These are phyloP conservation scores for Pleurotus ostreatus DNA, from an alignment of 768 basidiomycete genomes.

Conservation along the genomic window DNA sequence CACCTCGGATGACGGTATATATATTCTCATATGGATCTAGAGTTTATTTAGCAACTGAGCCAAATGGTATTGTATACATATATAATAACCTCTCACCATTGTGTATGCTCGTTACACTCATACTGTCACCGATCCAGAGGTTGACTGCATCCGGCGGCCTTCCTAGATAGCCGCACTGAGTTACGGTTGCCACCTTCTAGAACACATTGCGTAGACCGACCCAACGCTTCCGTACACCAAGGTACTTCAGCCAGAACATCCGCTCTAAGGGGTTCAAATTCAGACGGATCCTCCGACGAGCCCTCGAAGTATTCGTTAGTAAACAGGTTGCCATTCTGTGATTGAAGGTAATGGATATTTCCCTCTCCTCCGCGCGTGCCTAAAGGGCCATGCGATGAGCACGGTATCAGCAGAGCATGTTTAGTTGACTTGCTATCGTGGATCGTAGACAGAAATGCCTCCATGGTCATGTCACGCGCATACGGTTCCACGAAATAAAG, in stretches of 20 bases:
- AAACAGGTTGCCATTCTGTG: slow-evolving; percentile 88
- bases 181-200: not conserved
- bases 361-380: not conserved
- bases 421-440: too few relatives aligned
- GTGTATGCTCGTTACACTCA: slow-evolving; percentile 82
- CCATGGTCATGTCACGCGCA: slow-evolving; percentile 65
- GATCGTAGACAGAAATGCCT: slow-evolving; percentile 38
- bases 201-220: slow-evolving; percentile 33
- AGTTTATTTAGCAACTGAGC: not conserved
- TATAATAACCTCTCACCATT: slow-evolving; percentile 48
- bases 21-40: slow-evolving; percentile 92
- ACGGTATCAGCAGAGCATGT: too few relatives aligned
- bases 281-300: slow-evolving; percentile 36
- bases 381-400: too few relatives aligned
- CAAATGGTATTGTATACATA: not conserved
- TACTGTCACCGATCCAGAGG: slow-evolving; percentile 82
- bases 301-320: slow-evolving; percentile 36
- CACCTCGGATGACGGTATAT: slow-evolving; percentile 80
- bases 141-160: slow-evolving; percentile 84
- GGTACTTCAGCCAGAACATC: slow-evolving; percentile 66
- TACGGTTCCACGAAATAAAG: slow-evolving; percentile 77
- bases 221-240: slow-evolving; percentile 78
- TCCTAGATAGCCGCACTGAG: slow-evolving; percentile 29
- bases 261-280: slow-evolving; percentile 57
- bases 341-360: slow-evolving; percentile 74